Evolutionary conservation across 805 yeast genomes (phyloP), one percentile per base, ranked within the genome.

Genomic region (Candida xiaguanensis): DNA sequence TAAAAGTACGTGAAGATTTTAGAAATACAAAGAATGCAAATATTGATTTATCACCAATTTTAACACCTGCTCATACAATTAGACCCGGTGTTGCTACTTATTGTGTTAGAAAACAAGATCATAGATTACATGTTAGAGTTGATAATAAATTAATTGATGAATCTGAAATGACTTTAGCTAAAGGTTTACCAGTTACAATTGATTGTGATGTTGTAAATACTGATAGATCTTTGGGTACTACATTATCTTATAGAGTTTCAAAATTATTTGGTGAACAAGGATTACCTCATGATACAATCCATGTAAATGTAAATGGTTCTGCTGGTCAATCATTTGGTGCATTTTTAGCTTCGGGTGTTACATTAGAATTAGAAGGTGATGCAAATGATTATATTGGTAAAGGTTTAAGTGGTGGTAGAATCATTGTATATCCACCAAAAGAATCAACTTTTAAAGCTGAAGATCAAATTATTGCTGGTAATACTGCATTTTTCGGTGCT

Each of bases 321-420:
- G 99, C 99, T 20, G 99, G 99, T 56, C 99, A 91, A 70, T 89
- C 97, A 2, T 91, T 93, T 58, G 99, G 99, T 70, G 99, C 98
- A 2, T 91, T 87, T 74, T 75, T 93, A 53, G 95, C 98, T 35
- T 82, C 95, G 5, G 99, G 99, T 72, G 82, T 91, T 47, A 93
- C 98, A 8, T 78, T 91, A 56, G 95, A 87, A 62, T 74, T 91
- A 49, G 95, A 88, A 69, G 99, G 99, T 72, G 99, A 91, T 65
- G 87, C 96, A 51, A 91, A 91, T 61, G 99, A 91, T 70, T 91
- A 93, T 64, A 96, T 93, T 48, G 99, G 98, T 50, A 91, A 91
- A 69, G 97, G 98, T 52, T 73, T 91, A 43, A 85, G 95, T 45
- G 99, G 99, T 55, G 99, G 99, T 63, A 78, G 95, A 55, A 59